Conservation (phyloP, 83 land plant species). For the Diphasiastrum complanatum region DNA sequence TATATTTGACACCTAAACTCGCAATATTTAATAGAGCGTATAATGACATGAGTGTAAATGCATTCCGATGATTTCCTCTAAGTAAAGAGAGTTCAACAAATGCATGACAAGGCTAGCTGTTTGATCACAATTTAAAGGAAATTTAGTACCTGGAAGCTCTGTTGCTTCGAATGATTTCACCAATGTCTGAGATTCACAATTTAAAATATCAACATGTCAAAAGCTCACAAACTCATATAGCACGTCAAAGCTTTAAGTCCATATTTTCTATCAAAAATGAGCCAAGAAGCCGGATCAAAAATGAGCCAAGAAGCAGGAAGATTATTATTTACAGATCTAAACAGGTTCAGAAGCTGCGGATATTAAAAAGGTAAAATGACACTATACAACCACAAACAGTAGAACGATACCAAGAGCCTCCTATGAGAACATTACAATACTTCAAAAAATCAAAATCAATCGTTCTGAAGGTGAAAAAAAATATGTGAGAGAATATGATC, state of each 20-base stretch:
- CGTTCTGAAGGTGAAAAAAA: too few relatives aligned
- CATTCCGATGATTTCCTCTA: too few relatives aligned
- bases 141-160: slow-evolving; percentile 84
- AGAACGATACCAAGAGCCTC: too few relatives aligned
- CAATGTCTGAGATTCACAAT: slow-evolving; percentile 52
- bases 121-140: not conserved
- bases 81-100: too few relatives aligned
- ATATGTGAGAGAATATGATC: too few relatives aligned
- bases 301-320: too few relatives aligned
- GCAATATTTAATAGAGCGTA: too few relatives aligned
- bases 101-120: not conserved
- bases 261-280: not conserved
- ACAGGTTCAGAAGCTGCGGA: not conserved
- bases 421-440: too few relatives aligned
- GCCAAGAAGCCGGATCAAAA: not conserved
- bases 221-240: not conserved
- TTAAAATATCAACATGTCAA: slow-evolving; percentile 19
- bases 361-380: too few relatives aligned
- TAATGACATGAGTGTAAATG: not conserved
- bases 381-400: too few relatives aligned
- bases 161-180: slow-evolving; percentile 96
- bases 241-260: not conserved
- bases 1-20: too few relatives aligned
- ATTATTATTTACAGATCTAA: not conserved
- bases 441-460: too few relatives aligned